Evolutionary conservation across 139 green algal genomes (phyloP).

Genomic region (Desmodesmus armatus): DNA sequence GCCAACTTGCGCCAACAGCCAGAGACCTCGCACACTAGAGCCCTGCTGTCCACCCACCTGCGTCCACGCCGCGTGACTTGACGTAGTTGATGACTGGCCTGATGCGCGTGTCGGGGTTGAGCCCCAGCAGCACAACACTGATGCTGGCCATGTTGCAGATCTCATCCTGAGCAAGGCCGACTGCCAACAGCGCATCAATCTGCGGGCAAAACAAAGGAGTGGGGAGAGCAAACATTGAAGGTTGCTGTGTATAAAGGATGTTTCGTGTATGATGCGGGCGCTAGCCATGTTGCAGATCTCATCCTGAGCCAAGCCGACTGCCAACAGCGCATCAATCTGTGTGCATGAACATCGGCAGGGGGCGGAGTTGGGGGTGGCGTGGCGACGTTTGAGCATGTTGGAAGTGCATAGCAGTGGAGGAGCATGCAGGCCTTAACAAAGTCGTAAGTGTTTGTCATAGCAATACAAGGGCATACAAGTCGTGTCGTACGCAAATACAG

Average conservation of each 20-base stretch:
- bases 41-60: neutral
- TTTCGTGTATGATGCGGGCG: slow-evolving; percentile 61
- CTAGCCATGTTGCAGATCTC: slow-evolving; percentile 78
- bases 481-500: too few species aligned
- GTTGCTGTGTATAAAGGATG: neutral
- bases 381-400: neutral
- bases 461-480: too few species aligned
- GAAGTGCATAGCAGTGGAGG: neutral
- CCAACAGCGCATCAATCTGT: slow-evolving; percentile 63
- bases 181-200: slow-evolving; percentile 60
- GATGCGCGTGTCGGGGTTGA: slow-evolving; percentile 69
- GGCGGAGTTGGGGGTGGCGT: neutral
- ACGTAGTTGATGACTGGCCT: slow-evolving; percentile 64
- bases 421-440: neutral
- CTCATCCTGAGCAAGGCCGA: slow-evolving; percentile 69
- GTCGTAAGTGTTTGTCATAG: too few species aligned
- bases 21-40: too few species aligned
- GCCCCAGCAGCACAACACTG: slow-evolving; percentile 66
- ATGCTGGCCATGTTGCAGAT: slow-evolving; percentile 79
- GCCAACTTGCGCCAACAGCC: too few species aligned
- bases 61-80: slow-evolving; percentile 61
- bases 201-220: slow-evolving; percentile 17
- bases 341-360: neutral
- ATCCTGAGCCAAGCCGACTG: slow-evolving; percentile 65
- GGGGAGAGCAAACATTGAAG: neutral